A percentile compares a stretch with the other conserved stretches of the same genome.
These are phyloP conservation scores for Penicillium capsulatum DNA, from an alignment of 2,329 filamentous ascomycete genomes.

Conservation along the genomic window DNA sequence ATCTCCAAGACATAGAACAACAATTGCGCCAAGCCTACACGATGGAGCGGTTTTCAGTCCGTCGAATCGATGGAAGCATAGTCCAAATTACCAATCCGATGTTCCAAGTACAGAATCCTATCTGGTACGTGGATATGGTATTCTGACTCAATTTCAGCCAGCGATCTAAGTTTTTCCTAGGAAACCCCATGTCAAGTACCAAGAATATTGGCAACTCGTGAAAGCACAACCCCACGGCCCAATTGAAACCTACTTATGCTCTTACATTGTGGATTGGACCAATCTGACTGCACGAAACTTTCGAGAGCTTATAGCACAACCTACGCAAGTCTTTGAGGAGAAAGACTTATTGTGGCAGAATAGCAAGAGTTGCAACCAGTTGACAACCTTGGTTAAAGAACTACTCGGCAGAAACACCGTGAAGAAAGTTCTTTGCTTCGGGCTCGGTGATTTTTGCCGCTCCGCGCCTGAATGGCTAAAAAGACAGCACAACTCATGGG, in stretches of 20 bases:
- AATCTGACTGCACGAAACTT: constrained; percentile 19
- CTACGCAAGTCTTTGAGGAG: constrained; percentile 18
- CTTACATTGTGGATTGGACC: constrained; percentile 22
- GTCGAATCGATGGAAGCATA: too few relatives aligned
- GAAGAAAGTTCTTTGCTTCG: too few relatives aligned
- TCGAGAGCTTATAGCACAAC: constrained; percentile 19
- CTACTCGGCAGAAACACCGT: constrained; percentile 12
- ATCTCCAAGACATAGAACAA: too few relatives aligned
- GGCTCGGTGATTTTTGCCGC: constrained; percentile 21
- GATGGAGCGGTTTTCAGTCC: too few relatives aligned
- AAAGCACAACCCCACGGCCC: constrained; percentile 16
- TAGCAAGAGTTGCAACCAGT: constrained; percentile 16
- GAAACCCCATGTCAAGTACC: constrained; percentile 17
- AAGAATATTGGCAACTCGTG: too few relatives aligned
- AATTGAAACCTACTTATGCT: constrained; percentile 18
- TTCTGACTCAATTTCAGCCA: constrained; percentile 9
- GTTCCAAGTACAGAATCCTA: too few relatives aligned
- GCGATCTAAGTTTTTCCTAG: constrained; percentile 14
- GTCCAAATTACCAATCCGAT: too few relatives aligned
- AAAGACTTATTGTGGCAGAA: constrained; percentile 18
- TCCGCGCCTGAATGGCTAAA: constrained; percentile 19
- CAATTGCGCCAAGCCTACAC: too few relatives aligned
- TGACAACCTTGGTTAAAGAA: constrained; percentile 13
- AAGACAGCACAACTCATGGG: constrained; percentile 13
- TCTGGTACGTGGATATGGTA: constrained; percentile 14